Evolutionary conservation across 1,284 basidiomycete species (phyloP).

Genomic region (Ustilago bromivora): DNA sequence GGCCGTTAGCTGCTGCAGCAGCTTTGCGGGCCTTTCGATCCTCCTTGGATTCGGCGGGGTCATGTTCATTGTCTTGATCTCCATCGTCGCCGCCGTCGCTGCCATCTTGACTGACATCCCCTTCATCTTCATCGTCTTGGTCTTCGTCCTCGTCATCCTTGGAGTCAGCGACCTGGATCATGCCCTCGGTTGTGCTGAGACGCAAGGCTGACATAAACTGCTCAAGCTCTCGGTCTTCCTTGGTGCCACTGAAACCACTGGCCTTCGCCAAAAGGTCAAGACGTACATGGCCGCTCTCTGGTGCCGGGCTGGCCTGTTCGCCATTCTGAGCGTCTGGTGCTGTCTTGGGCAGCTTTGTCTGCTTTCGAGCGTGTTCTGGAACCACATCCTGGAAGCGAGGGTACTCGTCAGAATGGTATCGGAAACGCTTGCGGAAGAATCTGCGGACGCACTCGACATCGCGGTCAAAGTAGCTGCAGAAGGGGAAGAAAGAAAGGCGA

Average conservation of each 20-base stretch:
- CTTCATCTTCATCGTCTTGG: conserved; percentile 32
- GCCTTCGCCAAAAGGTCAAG: conserved; percentile 63
- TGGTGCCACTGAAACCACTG: conserved; percentile 60
- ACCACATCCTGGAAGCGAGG: conserved; percentile 72
- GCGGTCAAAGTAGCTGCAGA: conserved; percentile 91
- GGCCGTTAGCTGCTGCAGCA: conserved; percentile 75
- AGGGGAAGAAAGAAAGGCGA: not conserved
- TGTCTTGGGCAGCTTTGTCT: conserved; percentile 36
- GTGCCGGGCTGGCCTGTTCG: conserved; percentile 8
- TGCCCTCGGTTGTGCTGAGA: conserved; percentile 42
- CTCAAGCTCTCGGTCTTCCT: conserved; percentile 57
- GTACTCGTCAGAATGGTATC: conserved; percentile 89
- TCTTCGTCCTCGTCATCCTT: conserved; percentile 18
- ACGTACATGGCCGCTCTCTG: conserved; percentile 25
- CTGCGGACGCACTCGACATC: conserved; percentile 95
- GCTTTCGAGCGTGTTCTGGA: conserved; percentile 31
- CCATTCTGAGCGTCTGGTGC: conserved; percentile 8
- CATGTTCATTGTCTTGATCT: conserved; percentile 78
- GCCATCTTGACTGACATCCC: conserved; percentile 17
- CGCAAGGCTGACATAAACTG: conserved; percentile 54
- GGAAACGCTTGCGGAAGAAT: conserved; percentile 92
- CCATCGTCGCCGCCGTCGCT: conserved; percentile 72
- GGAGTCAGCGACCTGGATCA: conserved; percentile 42
- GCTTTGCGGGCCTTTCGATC: conserved; percentile 54
- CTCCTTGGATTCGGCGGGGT: conserved; percentile 74